Evolutionary conservation across 768 basidiomycete genomes (phyloP).

Genomic region (Phallus indusiatus): DNA sequence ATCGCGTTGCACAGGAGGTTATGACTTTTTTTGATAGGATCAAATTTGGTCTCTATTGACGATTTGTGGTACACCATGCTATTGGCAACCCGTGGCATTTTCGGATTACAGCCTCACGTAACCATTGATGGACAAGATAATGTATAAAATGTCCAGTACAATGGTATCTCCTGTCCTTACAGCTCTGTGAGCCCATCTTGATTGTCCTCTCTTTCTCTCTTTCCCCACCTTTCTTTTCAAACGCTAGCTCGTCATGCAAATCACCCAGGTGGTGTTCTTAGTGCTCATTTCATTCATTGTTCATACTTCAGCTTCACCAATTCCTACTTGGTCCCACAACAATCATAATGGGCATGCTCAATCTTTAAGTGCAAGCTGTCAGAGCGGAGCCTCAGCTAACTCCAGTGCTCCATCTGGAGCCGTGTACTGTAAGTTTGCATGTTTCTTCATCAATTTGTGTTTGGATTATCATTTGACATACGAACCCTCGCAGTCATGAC

Average conservation of each 20-base stretch:
- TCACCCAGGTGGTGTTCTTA: background rate
- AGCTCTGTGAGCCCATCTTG: background rate
- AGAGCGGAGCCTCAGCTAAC: background rate
- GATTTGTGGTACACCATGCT: background rate
- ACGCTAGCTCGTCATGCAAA: background rate
- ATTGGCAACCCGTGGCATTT: background rate
- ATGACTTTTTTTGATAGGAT: too few species aligned
- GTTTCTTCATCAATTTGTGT: background rate
- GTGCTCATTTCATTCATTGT: background rate
- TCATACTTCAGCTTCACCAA: background rate
- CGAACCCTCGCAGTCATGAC: constrained; percentile 32
- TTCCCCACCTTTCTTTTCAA: background rate
- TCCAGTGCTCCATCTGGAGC: background rate
- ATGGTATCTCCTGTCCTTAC: background rate
- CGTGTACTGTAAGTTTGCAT: background rate
- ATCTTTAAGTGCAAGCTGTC: background rate
- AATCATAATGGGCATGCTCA: background rate
- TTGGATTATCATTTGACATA: background rate
- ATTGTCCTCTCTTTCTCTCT: background rate
- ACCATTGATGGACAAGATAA: background rate
- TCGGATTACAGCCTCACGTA: background rate
- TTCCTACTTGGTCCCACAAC: background rate
- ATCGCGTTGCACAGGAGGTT: too few species aligned
- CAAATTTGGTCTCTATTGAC: too few species aligned
- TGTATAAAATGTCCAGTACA: background rate